These are phyloP conservation scores for Annulohypoxylon stygium DNA, from an alignment of 495 filamentous ascomycete genomes.

Conservation along the genomic window DNA sequence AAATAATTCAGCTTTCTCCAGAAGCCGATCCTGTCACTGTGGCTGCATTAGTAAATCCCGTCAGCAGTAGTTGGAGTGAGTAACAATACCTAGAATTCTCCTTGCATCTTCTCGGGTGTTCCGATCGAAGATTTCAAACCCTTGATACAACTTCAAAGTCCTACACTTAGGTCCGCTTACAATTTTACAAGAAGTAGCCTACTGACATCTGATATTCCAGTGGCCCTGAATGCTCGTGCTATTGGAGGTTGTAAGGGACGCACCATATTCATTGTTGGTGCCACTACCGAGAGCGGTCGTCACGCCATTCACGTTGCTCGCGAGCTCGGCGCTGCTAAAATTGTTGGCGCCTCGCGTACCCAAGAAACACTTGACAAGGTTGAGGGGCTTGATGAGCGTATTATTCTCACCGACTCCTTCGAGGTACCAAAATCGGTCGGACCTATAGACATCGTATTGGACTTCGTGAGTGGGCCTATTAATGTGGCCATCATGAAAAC, in stretches of 20 bases:
- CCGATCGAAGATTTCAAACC: neutral
- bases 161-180: neutral
- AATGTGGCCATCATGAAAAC: neutral
- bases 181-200: neutral
- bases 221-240: conserved; percentile 53
- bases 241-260: conserved; percentile 45
- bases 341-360: conserved; percentile 56
- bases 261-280: conserved; percentile 58
- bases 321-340: conserved; percentile 52
- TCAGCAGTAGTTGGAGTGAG: conserved; percentile 53
- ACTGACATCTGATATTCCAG: neutral
- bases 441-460: conserved; percentile 32
- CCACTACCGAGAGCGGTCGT: conserved; percentile 54
- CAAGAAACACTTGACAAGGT: conserved; percentile 40
- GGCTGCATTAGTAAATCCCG: conserved; percentile 59
- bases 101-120: neutral
- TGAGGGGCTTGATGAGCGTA: conserved; percentile 49
- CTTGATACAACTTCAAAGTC: neutral
- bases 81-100: neutral
- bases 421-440: conserved; percentile 46
- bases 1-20: conserved; percentile 44
- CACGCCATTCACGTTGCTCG: conserved; percentile 53
- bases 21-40: conserved; percentile 54
- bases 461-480: conserved; percentile 26
- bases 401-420: conserved; percentile 50